These are phyloP conservation scores for Fraxinus anomala DNA, from an alignment of 257 asterid species.

Conservation along the genomic window DNA sequence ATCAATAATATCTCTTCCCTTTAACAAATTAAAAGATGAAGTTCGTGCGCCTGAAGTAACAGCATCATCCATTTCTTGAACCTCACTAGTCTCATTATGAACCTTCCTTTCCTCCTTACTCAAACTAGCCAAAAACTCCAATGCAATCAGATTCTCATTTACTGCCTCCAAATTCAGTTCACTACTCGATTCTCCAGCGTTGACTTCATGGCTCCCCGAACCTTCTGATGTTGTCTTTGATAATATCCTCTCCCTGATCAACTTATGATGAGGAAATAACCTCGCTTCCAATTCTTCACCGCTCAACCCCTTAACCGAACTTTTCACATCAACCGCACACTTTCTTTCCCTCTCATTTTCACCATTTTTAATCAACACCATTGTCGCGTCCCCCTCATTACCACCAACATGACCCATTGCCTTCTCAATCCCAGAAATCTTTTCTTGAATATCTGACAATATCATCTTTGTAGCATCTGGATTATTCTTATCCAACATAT, in stretches of 20 bases:
- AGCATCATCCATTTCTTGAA: conserved; percentile 56
- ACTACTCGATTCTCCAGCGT: conserved; percentile 30
- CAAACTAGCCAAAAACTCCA: conserved; percentile 53
- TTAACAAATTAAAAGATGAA: conserved; percentile 31
- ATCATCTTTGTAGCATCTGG: conserved; percentile 68
- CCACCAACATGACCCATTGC: conserved; percentile 56
- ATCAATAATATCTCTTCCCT: conserved; percentile 43
- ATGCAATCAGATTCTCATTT: conserved; percentile 46
- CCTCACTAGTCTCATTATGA: conserved; percentile 37
- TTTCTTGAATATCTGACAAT: conserved; percentile 66
- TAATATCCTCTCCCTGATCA: conserved; percentile 59
- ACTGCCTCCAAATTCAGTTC: conserved; percentile 35
- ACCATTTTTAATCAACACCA: conserved; percentile 17
- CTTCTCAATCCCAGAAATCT: conserved; percentile 79
- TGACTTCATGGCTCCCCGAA: conserved; percentile 14
- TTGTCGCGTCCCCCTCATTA: conserved; percentile 35
- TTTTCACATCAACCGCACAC: conserved; percentile 31
- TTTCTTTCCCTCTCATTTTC: conserved; percentile 29
- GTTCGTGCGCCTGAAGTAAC: conserved; percentile 27
- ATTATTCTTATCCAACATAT: conserved; percentile 67
- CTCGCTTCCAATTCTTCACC: conserved; percentile 64
- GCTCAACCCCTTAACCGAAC: conserved; percentile 56
- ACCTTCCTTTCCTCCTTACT: conserved; percentile 32
- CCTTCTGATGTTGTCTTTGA: conserved; percentile 37
- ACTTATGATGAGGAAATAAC: conserved; percentile 76